Percentiles rank a stretch among this genome's conserved stretches.
phyloP scores from a whole-genome alignment of 2,329 filamentous ascomycete genomes.

The Capronia americana region DNA sequence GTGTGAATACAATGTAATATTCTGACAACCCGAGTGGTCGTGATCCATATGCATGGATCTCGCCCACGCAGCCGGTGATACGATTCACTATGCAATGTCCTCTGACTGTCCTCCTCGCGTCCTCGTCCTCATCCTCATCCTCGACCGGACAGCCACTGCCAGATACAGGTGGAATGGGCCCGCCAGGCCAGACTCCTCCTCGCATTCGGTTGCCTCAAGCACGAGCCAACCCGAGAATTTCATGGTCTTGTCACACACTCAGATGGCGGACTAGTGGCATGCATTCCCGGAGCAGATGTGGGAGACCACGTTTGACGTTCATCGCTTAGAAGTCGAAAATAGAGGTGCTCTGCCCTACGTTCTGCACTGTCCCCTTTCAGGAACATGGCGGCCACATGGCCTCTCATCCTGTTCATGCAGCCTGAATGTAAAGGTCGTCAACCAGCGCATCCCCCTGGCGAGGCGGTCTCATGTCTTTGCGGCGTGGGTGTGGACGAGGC shows the following conservation, averaged over 20 bases:
- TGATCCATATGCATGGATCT: neutral
- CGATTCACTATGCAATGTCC: neutral
- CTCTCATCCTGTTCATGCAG: neutral
- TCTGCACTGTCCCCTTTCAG: neutral
- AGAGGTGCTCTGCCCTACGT: neutral
- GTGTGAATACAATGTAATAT: slow-evolving; percentile 25
- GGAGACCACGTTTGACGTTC: neutral
- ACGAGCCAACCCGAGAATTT: neutral
- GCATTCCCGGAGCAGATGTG: neutral
- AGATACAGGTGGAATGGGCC: neutral
- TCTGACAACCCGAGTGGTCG: slow-evolving; percentile 6
- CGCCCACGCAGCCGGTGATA: neutral
- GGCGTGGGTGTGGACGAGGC: neutral
- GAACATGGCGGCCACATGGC: slow-evolving; percentile 24
- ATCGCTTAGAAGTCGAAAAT: neutral
- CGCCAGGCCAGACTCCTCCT: neutral
- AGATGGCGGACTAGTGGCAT: neutral
- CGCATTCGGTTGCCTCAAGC: neutral
- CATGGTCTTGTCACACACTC: neutral
- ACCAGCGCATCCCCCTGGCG: neutral
- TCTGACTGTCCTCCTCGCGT: neutral
- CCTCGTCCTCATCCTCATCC: neutral
- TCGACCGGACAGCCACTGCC: neutral
- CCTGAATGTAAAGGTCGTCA: slow-evolving; percentile 11
- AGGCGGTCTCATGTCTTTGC: neutral